These are phyloP conservation scores for Xenoacremonium recifei DNA, from an alignment of 2,329 filamentous ascomycete genomes.

Conservation along the genomic window DNA sequence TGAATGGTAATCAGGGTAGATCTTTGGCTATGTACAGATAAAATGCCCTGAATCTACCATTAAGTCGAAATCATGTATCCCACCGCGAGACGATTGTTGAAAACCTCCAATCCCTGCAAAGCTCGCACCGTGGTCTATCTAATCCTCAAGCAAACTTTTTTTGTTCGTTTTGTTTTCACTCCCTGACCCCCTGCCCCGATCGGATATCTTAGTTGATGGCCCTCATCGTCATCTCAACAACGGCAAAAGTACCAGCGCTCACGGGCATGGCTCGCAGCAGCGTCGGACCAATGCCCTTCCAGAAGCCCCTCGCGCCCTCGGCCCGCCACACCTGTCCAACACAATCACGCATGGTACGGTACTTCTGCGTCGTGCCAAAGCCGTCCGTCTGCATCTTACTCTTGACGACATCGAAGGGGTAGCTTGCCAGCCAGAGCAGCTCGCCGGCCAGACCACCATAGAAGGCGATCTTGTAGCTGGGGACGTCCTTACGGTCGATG, in stretches of 20 bases:
- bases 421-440: constrained; percentile 87
- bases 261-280: constrained; percentile 95
- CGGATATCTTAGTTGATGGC: constrained; percentile 47
- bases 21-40: constrained; percentile 13
- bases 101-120: constrained; percentile 14
- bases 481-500: constrained; percentile 73
- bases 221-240: constrained; percentile 67
- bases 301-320: constrained; percentile 83
- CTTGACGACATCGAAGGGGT: constrained; percentile 97
- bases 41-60: constrained; percentile 6
- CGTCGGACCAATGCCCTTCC: constrained; percentile 90
- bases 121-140: constrained; percentile 5
- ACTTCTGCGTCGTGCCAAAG: constrained; percentile 70
- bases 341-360: constrained; percentile 82
- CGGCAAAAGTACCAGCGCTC: constrained; percentile 94
- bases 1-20: constrained; percentile 31
- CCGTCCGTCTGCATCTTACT: constrained; percentile 99
- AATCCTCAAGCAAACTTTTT: neutral
- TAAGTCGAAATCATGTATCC: constrained; percentile 2
- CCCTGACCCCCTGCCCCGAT: neutral
- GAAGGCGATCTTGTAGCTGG: constrained; percentile 80
- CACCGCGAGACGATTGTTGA: constrained; percentile 14
- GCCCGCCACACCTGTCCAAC: constrained; percentile 77
- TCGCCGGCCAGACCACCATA: constrained; percentile 95
- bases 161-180: constrained; percentile 10